Percentiles rank a stretch among this genome's conserved stretches.
These are phyloP conservation scores for Pseudocohnilembus persalinus DNA, from an alignment of 169 alveolate species.

Conservation along the genomic window DNA sequence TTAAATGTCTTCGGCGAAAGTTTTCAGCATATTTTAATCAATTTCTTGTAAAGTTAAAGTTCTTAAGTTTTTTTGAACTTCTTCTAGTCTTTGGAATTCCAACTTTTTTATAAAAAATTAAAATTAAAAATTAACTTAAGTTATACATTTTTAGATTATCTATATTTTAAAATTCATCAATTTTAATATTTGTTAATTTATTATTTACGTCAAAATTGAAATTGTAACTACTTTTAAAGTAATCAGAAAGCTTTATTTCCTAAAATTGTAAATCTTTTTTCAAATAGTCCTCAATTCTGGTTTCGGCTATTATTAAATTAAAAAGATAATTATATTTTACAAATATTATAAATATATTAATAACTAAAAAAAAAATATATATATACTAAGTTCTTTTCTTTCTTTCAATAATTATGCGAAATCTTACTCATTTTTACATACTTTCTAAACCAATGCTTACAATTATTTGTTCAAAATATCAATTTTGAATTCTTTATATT, in stretches of 20 bases:
- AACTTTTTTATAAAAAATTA: neutral
- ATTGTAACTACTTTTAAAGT: constrained; percentile 6
- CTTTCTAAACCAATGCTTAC: neutral
- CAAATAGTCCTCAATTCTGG: constrained; percentile 15
- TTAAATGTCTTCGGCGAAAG: neutral
- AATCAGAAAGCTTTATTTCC: constrained; percentile 14
- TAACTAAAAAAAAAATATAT: too few species aligned
- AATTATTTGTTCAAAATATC: constrained; percentile 22
- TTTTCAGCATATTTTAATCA: neutral
- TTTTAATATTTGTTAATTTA: neutral
- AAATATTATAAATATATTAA: neutral
- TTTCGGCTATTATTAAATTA: constrained; percentile 1
- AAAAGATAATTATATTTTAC: too few species aligned
- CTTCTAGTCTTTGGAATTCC: neutral
- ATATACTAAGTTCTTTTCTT: constrained; percentile 8
- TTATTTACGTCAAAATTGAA: constrained; percentile 22
- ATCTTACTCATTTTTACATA: constrained; percentile 12
- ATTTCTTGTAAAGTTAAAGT: neutral
- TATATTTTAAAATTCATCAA: neutral
- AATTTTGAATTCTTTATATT: neutral
- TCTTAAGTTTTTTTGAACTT: neutral
- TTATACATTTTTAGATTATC: neutral
- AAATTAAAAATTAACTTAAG: neutral
- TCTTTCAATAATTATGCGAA: neutral
- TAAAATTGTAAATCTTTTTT: constrained; percentile 7